Evolutionary conservation across 139 green algal species (phyloP), one percentile per base, ranked within the genome.

Genomic region (Parachlorella kessleri): DNA sequence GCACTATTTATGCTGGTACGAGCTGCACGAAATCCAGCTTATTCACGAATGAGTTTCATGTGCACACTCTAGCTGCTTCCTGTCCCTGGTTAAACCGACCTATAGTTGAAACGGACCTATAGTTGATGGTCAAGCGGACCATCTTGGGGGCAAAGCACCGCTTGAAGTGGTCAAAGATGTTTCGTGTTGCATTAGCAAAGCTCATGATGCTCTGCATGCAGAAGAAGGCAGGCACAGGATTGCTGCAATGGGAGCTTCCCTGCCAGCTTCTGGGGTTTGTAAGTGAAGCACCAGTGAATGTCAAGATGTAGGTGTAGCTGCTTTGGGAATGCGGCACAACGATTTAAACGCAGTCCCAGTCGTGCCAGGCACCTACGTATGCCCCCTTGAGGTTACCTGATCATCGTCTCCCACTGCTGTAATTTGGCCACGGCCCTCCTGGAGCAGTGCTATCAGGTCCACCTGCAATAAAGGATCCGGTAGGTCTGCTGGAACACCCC

Each of bases 371-470:
- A 10, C 48, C 48, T 10, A 10, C 10, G 48, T 18, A 59, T 59
- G 48, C 10, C 10, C 48, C 18, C 10, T 10, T 18, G 48, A 28
- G 48, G 10, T 28, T 10, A 18, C 10, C 48, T 18, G 18, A 18
- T 28, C 10, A 18, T 18, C 48, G 48, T 72, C 74, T 28, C 74
- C 74, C 39, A 79, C 74, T 30, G 33, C 39, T 2, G 40, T 72
- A 9, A 79, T 28, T 21, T 32, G 38, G n/a, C 63, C 48, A 7
- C 30, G 40, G 40, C 42, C 39, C 5, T 64, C 74, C 63, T 66
- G 24, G 63, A 73, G 39, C 74, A 73, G 39, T 32, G 24, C 26
- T 39, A 79, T 32, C 74, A 79, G 32, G 63, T 79, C 74, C 23
- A 79, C 32, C 74, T 79, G 74, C 30, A 32, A 23, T 2, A n/a